Percentiles rank a stretch among this genome's conserved stretches.
Conservation (phyloP, 1,284 basidiomycete species). For the Tetrapyrgos nigripes region DNA sequence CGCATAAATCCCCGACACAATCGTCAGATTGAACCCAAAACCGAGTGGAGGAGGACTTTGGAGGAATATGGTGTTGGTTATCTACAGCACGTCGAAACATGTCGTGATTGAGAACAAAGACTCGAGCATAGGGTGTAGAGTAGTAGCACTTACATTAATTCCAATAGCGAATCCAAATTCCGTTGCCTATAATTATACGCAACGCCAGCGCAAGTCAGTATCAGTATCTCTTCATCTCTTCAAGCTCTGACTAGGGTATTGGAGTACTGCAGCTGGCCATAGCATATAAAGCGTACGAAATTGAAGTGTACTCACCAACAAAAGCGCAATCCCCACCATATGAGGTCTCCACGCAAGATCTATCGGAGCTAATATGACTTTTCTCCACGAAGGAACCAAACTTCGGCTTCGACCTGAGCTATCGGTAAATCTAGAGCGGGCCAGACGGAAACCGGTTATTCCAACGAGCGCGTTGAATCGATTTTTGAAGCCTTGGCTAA, state of each 20-base stretch:
- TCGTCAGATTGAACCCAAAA: constrained; percentile 48
- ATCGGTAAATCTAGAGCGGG: too few species aligned
- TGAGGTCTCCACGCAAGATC: constrained; percentile 52
- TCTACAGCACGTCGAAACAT: constrained; percentile 1
- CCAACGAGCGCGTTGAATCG: constrained; percentile 40
- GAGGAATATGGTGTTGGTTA: constrained; percentile 46
- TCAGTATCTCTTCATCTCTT: too few species aligned
- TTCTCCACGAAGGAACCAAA: constrained; percentile 47
- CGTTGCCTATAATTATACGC: constrained; percentile 33
- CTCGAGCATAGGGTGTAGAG: not conserved
- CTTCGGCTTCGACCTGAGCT: too few species aligned
- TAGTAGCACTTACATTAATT: constrained; percentile 49
- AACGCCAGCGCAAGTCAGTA: not conserved
- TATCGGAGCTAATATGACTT: constrained; percentile 40
- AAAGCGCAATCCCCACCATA: constrained; percentile 44
- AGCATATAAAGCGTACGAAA: too few species aligned
- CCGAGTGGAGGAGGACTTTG: constrained; percentile 38
- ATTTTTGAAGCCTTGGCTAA: constrained; percentile 46
- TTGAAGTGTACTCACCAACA: constrained; percentile 34
- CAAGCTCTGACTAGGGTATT: too few species aligned
- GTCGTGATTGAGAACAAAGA: not conserved
- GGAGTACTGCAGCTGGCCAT: too few species aligned
- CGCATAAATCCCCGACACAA: constrained; percentile 48
- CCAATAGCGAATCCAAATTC: constrained; percentile 59
- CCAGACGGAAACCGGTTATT: constrained; percentile 51